Base-by-base conservation (phyloP, 495 filamentous ascomycete species). In the Daldinia caldariorum region DNA sequence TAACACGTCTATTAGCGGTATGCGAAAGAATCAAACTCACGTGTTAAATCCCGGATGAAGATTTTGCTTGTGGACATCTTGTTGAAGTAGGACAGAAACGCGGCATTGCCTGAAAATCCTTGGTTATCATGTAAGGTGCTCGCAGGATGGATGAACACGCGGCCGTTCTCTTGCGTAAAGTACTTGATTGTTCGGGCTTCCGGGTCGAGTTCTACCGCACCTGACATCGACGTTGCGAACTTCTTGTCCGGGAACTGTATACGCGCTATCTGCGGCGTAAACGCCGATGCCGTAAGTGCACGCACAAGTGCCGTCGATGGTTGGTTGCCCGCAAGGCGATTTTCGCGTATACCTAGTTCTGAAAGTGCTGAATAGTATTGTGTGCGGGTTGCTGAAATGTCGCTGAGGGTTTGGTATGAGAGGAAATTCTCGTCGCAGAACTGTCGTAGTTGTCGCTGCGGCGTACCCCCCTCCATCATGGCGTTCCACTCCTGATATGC, bases 161-260 rank as follows among this genome's bases (percentile, higher is more conserved):
- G 86, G 0, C 91, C 92, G 61, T 89, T 91, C 47, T 96, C 91
- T 75, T 93, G 89, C 61, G 90, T 91, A 76, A 91, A 98, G 81
- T 94, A 98, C 75, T 91, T 93, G 78, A 99, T 97, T 13, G 89
- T 92, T 29, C 90, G 84, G 16, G 94, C 94, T 79, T 97, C 95
- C 0, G 94, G 94, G 72, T 99, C 95, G 2, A 97, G 81, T 74
- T 94, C 94, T 0, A 99, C 89, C 3, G 95, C 91, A 31, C 95
- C 95, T 2, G 91, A 89, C 60, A 94, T 83, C 0, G 90, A 92
- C 32, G 89, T 87, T 35, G 92, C 91, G 79, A 95, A 99, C 76
- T 96, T 97, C 84, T 96, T 94, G 79, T 97, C 93, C 0, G 95
- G 95, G 75, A 97, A 90, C 41, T 90, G 89, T 77, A 99, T 97